Base-by-base conservation (phyloP, 257 asterid species). In the Lycium barbarum region DNA sequence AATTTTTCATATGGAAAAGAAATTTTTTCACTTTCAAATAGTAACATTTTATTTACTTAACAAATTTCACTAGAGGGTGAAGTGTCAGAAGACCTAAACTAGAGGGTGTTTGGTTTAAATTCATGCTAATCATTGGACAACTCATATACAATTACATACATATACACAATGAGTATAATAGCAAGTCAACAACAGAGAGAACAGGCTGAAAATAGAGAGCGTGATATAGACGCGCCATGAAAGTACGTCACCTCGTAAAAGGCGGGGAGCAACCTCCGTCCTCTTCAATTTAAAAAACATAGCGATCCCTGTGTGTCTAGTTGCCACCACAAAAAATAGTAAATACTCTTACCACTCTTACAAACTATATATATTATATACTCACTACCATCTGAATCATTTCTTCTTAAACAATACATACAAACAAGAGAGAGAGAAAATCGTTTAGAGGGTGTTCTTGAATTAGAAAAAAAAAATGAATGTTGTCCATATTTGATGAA, bases 181-280 rank as follows among this genome's bases (percentile, higher is more conserved):
- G 33, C 33, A 26, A 7, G 73, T 66, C 70, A 62, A 66, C 47
- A 33, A 66, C n/a, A 76, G 9, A 38, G 14, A 49, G 62, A 5
- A 58, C 65, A 6, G 65, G 17, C 26, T 58, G 51, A 26, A 38
- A 14, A 76, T 8, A 76, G 45, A 53, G 81, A 14, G 2, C 62
- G 82, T 76, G 47, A 76, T 0, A 14, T 26, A 53, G 0, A 76
- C 65, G 15, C 26, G 49, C 49, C 1, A 7, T 14, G 0, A 49
- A 81, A 62, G 45, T 20, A 83, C 86, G 90, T 57, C 88, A 86
- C 88, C 84, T 88, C 91, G 90, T 72, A 83, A 91, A 87, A 13
- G 90, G 91, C 88, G 89, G 91, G 90, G 87, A 86, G 82, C 90
- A 83, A 84, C 85, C 54, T 78, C 81, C 83, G 81, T 26, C 76